These are phyloP conservation scores for Didymosphaeria variabile DNA, from an alignment of 2,329 filamentous ascomycete species.

Conservation along the genomic window DNA sequence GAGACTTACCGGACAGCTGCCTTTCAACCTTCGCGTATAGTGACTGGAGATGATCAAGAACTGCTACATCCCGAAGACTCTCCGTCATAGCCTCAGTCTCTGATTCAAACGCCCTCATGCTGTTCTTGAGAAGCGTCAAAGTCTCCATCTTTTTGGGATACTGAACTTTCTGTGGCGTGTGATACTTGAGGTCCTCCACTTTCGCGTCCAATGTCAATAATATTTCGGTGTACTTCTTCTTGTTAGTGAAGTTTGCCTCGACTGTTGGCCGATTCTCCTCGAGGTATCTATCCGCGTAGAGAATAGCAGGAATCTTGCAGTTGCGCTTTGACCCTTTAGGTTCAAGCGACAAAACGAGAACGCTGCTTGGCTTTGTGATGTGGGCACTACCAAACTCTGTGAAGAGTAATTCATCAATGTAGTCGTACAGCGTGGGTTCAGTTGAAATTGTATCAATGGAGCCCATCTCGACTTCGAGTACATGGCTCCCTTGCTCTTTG, in stretches of 20 bases:
- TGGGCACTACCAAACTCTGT: slow-evolving; percentile 39
- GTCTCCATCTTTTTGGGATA: slow-evolving; percentile 46
- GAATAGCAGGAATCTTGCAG: slow-evolving; percentile 62
- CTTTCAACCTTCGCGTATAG: slow-evolving; percentile 43
- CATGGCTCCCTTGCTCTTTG: slow-evolving; percentile 33
- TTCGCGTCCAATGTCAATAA: slow-evolving; percentile 45
- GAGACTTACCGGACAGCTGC: slow-evolving; percentile 41
- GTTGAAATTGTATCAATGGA: slow-evolving; percentile 23
- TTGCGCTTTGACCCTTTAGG: slow-evolving; percentile 46
- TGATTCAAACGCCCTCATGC: slow-evolving; percentile 46
- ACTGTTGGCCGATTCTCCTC: slow-evolving; percentile 59
- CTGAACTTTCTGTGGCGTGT: slow-evolving; percentile 35
- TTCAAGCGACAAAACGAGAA: slow-evolving; percentile 60
- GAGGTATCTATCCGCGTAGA: slow-evolving; percentile 69
- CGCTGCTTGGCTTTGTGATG: slow-evolving; percentile 55
- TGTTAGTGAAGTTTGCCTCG: slow-evolving; percentile 57
- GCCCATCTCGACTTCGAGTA: slow-evolving; percentile 39
- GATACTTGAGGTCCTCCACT: slow-evolving; percentile 48
- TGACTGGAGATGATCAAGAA: slow-evolving; percentile 38
- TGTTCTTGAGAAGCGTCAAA: slow-evolving; percentile 49
- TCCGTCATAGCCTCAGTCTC: slow-evolving; percentile 20
- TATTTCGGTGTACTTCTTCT: slow-evolving; percentile 41
- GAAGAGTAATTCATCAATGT: slow-evolving; percentile 61
- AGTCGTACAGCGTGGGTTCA: slow-evolving; percentile 61
- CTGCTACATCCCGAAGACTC: slow-evolving; percentile 29